Conservation (phyloP, 169 alveolate species). For the Eimeria sp. region DNA sequence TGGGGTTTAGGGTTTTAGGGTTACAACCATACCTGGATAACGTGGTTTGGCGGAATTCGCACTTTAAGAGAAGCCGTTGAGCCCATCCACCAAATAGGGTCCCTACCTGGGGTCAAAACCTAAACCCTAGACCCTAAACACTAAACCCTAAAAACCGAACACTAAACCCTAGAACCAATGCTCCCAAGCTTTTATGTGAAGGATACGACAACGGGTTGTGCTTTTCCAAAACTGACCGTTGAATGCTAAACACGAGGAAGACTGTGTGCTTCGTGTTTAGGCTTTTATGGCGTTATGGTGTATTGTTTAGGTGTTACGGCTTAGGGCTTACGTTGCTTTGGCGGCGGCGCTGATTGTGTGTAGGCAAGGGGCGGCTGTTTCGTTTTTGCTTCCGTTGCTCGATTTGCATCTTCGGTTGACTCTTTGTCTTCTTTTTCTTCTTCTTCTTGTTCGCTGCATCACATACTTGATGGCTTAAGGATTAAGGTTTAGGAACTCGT, state of each 20-base stretch:
- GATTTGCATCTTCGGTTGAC: not conserved
- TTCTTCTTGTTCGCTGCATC: not conserved
- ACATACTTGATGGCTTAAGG: not conserved
- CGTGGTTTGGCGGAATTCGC: constrained; percentile 42
- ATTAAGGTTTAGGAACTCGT: not conserved
- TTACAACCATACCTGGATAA: constrained; percentile 20
- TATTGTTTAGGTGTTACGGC: not conserved
- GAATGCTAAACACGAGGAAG: no score
- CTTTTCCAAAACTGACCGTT: not conserved
- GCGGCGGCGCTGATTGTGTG: constrained; percentile 3
- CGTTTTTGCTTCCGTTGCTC: not conserved
- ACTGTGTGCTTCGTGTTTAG: no score
- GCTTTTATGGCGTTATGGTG: not conserved
- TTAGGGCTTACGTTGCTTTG: not conserved
- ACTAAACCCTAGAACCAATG: not conserved
- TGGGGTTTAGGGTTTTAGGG: not conserved
- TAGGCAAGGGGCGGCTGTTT: not conserved
- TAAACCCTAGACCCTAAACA: not conserved
- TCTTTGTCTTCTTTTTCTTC: not conserved
- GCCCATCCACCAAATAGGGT: constrained; percentile 42
- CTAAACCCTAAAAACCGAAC: not conserved
- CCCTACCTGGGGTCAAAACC: constrained; percentile 12
- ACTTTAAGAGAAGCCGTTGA: constrained; percentile 22
- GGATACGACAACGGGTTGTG: not conserved
- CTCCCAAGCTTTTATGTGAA: not conserved